A percentile compares a stretch with the other conserved stretches of the same genome.
phyloP scores from a whole-genome alignment of 73 alveolate genomes.

The Paramecium primaurelia region DNA sequence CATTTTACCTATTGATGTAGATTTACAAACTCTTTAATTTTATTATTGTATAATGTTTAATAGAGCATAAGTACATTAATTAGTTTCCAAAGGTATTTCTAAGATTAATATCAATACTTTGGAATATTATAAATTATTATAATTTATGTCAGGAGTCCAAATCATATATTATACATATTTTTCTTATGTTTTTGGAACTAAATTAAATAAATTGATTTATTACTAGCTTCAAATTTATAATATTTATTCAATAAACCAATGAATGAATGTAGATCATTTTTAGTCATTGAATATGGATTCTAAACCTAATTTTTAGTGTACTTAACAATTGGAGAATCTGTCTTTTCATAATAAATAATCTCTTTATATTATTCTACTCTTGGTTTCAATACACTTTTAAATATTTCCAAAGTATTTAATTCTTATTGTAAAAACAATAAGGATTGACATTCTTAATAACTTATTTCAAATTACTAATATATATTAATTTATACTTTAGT shows the following conservation, averaged over 20 bases:
- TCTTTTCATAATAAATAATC: not conserved
- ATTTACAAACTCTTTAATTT: not conserved
- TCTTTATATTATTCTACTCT: not conserved
- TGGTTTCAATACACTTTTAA: not conserved
- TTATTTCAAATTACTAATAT: not conserved
- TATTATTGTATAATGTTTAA: not conserved
- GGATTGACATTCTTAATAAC: not conserved
- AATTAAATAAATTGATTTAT: not conserved
- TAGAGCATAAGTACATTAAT: not conserved
- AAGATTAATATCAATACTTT: not conserved
- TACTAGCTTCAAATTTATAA: not conserved
- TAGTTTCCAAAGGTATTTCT: not conserved
- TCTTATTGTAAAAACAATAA: not conserved
- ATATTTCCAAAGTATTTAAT: not conserved
- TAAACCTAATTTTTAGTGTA: not conserved
- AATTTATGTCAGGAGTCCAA: not conserved
- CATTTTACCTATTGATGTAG: not conserved
- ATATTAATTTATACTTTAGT: not conserved
- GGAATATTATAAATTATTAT: not conserved
- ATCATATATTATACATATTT: not conserved
- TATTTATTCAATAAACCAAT: not conserved
- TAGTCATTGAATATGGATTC: not conserved
- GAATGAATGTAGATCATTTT: not conserved
- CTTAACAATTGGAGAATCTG: not conserved
- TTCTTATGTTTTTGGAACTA: not conserved